Evolutionary conservation across 2,329 filamentous ascomycete genomes (phyloP), one percentile per base, ranked within the genome.

Genomic region (Colletotrichum agaves): DNA sequence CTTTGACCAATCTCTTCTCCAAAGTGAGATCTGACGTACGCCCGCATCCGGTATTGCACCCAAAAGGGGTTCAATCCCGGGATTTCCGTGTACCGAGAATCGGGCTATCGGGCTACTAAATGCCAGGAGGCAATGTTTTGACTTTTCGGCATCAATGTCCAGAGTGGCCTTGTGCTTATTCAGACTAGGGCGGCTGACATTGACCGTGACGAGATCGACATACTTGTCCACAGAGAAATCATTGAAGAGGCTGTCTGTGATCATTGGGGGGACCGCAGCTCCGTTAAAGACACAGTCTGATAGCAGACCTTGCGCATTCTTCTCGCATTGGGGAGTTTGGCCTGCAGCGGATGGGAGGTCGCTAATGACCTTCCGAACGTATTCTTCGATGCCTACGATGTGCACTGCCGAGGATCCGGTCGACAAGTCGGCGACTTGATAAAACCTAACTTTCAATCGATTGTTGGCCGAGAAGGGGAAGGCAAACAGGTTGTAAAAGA

Each of bases 391-490:
- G 0, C 93, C 94, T 0, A 84, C 85, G 8, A 97, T 81, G 37
- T 88, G 88, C 44, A 94, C 91, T 2, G 81, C 83, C 71, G 93
- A 93, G 13, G 84, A 81, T n/a, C 90, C 90, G 4, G 85, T 88
- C 13, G 50, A 43, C 10, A 97, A 85, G 71, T 97, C 88, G 53
- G 98, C 83, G 10, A 87, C 87, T 76, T 99, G 94, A 56, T 92
- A 83, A 77, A 98, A 98, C 78, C 90, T 97, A 53, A 95, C 85
- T 78, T 98, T 98, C 78, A 97, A 88, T 41, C 93, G 88, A 75
- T 90, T 92, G 67, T 89, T 85, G 21, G 87, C 81, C 0, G 93
- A 96, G 79, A 98, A 98, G 0, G 96, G 96, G 78, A 97, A 98
- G 1, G 92, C 93, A 2, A 88, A 80, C 4, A 98, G 86, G 75